Conservation (phyloP, 345 rosid genomes). For the Aegle marmelos region DNA sequence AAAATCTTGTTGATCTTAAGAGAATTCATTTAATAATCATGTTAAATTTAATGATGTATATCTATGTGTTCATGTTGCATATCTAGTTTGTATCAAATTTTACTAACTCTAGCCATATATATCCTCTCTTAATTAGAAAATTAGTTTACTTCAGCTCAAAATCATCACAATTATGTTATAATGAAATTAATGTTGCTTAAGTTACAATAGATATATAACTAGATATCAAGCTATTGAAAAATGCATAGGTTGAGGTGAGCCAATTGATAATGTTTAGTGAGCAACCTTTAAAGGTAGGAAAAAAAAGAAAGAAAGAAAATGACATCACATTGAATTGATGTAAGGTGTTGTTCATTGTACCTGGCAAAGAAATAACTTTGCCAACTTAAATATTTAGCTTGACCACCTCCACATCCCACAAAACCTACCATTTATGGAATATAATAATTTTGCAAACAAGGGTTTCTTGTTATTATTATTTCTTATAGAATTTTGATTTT, state of each 20-base stretch:
- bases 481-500: background rate
- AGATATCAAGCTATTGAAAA: too few species aligned
- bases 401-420: background rate
- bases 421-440: background rate
- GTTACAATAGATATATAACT: too few species aligned
- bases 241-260: too few species aligned
- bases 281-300: background rate
- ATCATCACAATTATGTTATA: too few species aligned
- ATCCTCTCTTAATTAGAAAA: too few species aligned
- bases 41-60: fast-evolving
- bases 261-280: too few species aligned
- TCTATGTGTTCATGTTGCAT: fast-evolving
- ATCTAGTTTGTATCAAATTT: too few species aligned
- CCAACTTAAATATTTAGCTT: background rate
- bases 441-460: background rate
- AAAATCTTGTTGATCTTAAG: fast-evolving
- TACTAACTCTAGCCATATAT: too few species aligned
- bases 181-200: too few species aligned
- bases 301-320: background rate
- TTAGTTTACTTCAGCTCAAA: too few species aligned
- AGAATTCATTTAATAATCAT: fast-evolving
- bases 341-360: background rate
- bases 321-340: background rate
- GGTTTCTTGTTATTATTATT: background rate
- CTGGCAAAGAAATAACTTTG: background rate